Conservation (phyloP, 352 stramenopile genomes). For the Globisporangium alternatum region DNA sequence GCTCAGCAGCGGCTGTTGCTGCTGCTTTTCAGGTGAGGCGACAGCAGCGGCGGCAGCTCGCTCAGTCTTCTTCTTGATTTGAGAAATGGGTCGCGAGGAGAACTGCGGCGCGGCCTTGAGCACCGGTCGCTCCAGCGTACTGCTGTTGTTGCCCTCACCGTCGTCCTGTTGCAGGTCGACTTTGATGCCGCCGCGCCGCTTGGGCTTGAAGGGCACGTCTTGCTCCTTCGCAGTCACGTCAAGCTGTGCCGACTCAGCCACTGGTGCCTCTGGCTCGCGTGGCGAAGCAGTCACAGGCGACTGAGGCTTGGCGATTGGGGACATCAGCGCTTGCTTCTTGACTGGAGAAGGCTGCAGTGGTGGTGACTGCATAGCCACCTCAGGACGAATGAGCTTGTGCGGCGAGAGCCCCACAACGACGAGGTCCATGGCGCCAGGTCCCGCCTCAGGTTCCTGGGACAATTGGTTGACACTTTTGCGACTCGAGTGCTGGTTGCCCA, state of each 20-base stretch:
- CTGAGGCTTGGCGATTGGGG: not conserved
- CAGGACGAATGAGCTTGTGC: constrained; percentile 23
- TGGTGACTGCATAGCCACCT: not conserved
- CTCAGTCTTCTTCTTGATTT: constrained; percentile 13
- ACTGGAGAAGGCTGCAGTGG: constrained; percentile 15
- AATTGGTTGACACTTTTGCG: constrained; percentile 4
- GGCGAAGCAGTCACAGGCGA: not conserved
- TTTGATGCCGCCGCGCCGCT: constrained; percentile 19
- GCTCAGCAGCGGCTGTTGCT: constrained; percentile 26
- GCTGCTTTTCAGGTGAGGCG: not conserved
- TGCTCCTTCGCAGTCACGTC: not conserved
- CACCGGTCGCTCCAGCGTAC: not conserved
- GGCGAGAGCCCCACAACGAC: constrained; percentile 39
- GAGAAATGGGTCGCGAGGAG: not conserved
- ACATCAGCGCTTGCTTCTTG: constrained; percentile 13
- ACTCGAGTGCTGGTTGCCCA: constrained; percentile 19
- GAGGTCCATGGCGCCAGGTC: constrained; percentile 22
- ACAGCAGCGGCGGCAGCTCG: not conserved
- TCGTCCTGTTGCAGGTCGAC: constrained; percentile 13
- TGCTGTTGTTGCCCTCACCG: not conserved
- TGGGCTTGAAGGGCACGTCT: not conserved
- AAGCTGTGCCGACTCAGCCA: not conserved
- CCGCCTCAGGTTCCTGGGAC: constrained; percentile 7
- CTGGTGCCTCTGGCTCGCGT: not conserved
- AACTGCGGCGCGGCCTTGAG: constrained; percentile 13